Evolutionary conservation across 2,329 filamentous ascomycete genomes (phyloP).

Genomic region (Aspergillus calidoustus): DNA sequence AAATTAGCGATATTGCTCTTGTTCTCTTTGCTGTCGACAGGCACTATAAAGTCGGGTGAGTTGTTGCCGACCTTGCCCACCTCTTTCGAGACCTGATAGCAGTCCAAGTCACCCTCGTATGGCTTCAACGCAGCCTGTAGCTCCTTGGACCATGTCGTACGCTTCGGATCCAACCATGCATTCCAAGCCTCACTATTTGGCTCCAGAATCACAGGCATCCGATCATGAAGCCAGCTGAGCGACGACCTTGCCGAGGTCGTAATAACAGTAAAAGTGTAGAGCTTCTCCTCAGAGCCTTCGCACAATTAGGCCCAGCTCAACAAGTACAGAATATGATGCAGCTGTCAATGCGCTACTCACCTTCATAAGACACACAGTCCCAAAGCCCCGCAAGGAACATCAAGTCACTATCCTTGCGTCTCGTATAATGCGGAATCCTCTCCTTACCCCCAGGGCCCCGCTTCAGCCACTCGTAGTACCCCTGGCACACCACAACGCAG

Average conservation of each 20-base stretch:
- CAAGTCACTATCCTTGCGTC: slow-evolving; percentile 77
- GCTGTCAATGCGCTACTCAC: slow-evolving; percentile 42
- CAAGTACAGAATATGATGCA: neutral
- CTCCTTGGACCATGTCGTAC: slow-evolving; percentile 74
- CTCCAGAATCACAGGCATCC: slow-evolving; percentile 93
- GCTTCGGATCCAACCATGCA: slow-evolving; percentile 77
- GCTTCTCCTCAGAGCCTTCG: slow-evolving; percentile 65
- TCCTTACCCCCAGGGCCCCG: slow-evolving; percentile 72
- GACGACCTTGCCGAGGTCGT: slow-evolving; percentile 86
- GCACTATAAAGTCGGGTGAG: slow-evolving; percentile 80
- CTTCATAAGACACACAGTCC: slow-evolving; percentile 84
- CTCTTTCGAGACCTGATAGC: slow-evolving; percentile 83
- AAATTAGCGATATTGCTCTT: slow-evolving; percentile 95
- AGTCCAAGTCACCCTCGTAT: slow-evolving; percentile 76
- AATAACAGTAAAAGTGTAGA: slow-evolving; percentile 91
- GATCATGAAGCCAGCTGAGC: slow-evolving; percentile 84
- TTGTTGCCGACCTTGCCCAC: slow-evolving; percentile 96
- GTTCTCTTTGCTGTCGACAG: slow-evolving; percentile 82
- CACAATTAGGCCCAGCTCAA: neutral
- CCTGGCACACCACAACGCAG: slow-evolving; percentile 85
- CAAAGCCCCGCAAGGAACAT: slow-evolving; percentile 92
- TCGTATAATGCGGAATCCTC: slow-evolving; percentile 83
- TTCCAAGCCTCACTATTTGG: slow-evolving; percentile 71
- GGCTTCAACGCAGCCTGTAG: slow-evolving; percentile 81
- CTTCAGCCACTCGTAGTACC: slow-evolving; percentile 96